A percentile compares a stretch with the other conserved stretches of the same genome.
These are phyloP conservation scores for Brachypodium distachyon DNA, from an alignment of 202 grass and related monocot genomes.

Conservation along the genomic window DNA sequence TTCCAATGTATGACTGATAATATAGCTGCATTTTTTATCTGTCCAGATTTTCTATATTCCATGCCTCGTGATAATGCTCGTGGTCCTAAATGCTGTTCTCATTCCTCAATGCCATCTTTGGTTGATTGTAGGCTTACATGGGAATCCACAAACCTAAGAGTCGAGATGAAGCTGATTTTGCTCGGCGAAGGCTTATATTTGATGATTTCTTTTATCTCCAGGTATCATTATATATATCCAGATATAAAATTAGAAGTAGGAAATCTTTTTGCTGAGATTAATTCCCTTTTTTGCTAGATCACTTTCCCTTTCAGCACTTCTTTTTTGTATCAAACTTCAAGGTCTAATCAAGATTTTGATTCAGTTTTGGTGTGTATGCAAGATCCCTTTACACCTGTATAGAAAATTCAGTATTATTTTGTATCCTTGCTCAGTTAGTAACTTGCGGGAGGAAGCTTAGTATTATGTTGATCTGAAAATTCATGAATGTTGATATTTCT, in stretches of 20 bases:
- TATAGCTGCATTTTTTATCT: conserved; percentile 13
- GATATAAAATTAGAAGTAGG: background rate
- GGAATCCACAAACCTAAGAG: conserved; percentile 77
- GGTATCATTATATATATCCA: conserved; percentile 33
- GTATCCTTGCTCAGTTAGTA: conserved; percentile 6
- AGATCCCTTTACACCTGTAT: background rate
- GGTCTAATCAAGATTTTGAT: background rate
- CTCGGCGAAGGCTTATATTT: conserved; percentile 91
- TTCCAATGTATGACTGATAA: conserved; percentile 7
- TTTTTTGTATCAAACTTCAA: conserved; percentile 1
- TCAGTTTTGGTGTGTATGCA: conserved; percentile 7
- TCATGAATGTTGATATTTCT: background rate
- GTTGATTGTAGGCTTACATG: conserved; percentile 75
- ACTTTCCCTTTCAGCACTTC: background rate
- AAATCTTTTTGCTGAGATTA: background rate
- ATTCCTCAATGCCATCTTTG: background rate
- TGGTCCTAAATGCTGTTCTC: background rate
- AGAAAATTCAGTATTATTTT: conserved; percentile 10
- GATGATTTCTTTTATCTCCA: conserved; percentile 99
- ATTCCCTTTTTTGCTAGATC: background rate
- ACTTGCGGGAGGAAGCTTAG: background rate
- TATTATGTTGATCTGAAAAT: conserved; percentile 16
- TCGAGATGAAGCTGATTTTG: conserved; percentile 84
- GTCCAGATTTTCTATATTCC: background rate
- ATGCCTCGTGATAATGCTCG: background rate